A percentile compares a stretch with the other conserved stretches of the same genome.
Conservation (phyloP, 257 asterid genomes). For the Gentiana straminea region DNA sequence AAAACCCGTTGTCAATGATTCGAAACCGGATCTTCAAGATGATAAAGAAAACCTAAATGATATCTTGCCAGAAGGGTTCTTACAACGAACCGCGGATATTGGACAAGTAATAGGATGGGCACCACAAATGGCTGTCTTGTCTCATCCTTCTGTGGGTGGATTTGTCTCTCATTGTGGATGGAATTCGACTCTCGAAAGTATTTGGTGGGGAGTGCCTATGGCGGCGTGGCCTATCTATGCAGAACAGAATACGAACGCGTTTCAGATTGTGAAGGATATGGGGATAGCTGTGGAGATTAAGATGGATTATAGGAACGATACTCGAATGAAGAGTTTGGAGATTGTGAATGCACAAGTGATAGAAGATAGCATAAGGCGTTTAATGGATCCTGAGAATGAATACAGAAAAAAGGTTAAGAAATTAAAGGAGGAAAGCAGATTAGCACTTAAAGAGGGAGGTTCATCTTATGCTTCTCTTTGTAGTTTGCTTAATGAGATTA, state of each 20-base stretch:
- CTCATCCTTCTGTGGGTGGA: constrained; percentile 21
- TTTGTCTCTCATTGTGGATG: constrained; percentile 25
- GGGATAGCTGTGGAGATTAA: constrained; percentile 14
- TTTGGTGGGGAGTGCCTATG: constrained; percentile 24
- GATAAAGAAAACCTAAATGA: constrained; percentile 11
- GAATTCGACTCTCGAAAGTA: constrained; percentile 20
- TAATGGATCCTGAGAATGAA: constrained; percentile 10
- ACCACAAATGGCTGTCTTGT: constrained; percentile 17
- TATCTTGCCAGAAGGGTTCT: constrained; percentile 19
- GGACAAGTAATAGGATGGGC: constrained; percentile 26
- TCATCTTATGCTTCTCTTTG: constrained; percentile 8
- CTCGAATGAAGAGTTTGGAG: constrained; percentile 6
- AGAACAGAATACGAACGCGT: constrained; percentile 24
- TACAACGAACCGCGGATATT: constrained; percentile 7
- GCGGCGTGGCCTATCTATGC: constrained; percentile 28
- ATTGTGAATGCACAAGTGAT: constrained; percentile 14
- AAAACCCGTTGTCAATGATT: constrained; percentile 7
- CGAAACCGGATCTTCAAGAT: constrained; percentile 4
- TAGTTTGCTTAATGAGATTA: too few relatives aligned
- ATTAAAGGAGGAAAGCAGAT: constrained; percentile 12
- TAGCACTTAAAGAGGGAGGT: constrained; percentile 10
- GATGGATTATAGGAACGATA: constrained; percentile 19
- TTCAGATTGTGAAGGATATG: constrained; percentile 16
- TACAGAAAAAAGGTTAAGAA: constrained; percentile 10
- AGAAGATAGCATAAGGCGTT: constrained; percentile 11